Evolutionary conservation across 805 yeast species (phyloP).

Genomic region (Torulaspora delbrueckii): DNA sequence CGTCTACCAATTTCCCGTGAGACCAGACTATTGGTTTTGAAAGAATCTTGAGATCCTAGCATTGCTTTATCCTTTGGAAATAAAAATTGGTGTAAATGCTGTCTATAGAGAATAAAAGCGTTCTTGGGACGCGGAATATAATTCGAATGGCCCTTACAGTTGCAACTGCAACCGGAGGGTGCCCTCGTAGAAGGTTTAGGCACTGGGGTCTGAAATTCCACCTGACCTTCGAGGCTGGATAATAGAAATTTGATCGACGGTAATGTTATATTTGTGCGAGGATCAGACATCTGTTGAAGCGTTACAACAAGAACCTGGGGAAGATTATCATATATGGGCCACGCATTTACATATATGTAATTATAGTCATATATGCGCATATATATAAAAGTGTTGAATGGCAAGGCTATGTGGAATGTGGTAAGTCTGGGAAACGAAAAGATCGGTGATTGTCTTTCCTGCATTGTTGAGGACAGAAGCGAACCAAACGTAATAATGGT

Average conservation of each 20-base stretch:
- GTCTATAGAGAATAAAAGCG: slow-evolving; percentile 82
- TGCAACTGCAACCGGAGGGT: slow-evolving; percentile 1
- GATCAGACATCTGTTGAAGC: not conserved
- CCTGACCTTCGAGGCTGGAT: slow-evolving; percentile 1
- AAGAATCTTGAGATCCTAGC: slow-evolving; percentile 34
- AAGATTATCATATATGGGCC: too few relatives aligned
- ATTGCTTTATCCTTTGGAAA: slow-evolving; percentile 23
- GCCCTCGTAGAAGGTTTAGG: too few relatives aligned
- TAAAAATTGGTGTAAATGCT: slow-evolving; percentile 67
- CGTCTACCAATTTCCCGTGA: slow-evolving; percentile 56
- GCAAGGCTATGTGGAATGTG: too few relatives aligned
- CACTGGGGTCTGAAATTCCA: not conserved
- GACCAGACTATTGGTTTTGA: slow-evolving; percentile 31
- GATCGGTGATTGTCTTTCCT: not conserved
- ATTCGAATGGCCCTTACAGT: slow-evolving; percentile 6
- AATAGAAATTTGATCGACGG: slow-evolving; percentile 10
- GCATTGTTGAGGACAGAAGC: too few relatives aligned
- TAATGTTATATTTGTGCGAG: slow-evolving; percentile 2
- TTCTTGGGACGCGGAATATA: slow-evolving; percentile 65
- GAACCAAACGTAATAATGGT: too few relatives aligned
- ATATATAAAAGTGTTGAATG: too few relatives aligned
- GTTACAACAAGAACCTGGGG: not conserved
- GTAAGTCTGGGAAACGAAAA: too few relatives aligned
- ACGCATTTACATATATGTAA: too few relatives aligned
- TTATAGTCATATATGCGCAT: too few relatives aligned